phyloP scores from a whole-genome alignment of 1,284 basidiomycete genomes.

The Vanrija humicola region DNA sequence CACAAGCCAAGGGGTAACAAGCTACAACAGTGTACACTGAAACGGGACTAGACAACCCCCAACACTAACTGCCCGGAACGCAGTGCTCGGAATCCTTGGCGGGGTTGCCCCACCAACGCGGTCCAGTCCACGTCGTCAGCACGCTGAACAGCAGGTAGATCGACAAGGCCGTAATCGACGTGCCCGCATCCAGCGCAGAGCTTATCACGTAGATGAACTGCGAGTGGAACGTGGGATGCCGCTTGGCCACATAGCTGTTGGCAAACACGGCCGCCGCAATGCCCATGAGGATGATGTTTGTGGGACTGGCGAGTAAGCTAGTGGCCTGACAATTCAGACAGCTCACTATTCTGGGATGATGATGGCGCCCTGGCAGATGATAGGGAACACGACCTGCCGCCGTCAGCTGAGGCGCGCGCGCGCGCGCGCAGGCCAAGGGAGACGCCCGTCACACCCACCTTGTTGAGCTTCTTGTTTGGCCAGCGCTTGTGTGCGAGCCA shows the following conservation, averaged over 20 bases:
- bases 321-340: background rate
- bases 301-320: conserved; percentile 39
- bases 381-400: conserved; percentile 50
- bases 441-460: conserved; percentile 20
- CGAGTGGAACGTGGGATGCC: conserved; percentile 33
- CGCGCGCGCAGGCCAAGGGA: no score
- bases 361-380: conserved; percentile 52
- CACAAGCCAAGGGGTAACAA: background rate
- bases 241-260: conserved; percentile 46
- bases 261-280: conserved; percentile 46
- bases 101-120: conserved; percentile 48
- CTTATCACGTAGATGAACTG: conserved; percentile 45
- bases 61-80: conserved; percentile 30
- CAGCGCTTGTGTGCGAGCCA: conserved; percentile 50
- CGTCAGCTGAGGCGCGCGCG: conserved; percentile 5
- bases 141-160: conserved; percentile 50
- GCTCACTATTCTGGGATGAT: conserved; percentile 47
- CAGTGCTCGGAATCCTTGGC: conserved; percentile 48
- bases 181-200: conserved; percentile 53
- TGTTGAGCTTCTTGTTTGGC: conserved; percentile 41
- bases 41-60: background rate
- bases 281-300: conserved; percentile 53
- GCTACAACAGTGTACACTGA: background rate
- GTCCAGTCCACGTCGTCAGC: conserved; percentile 30
- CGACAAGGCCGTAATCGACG: conserved; percentile 50